phyloP scores from a whole-genome alignment of 2,329 filamentous ascomycete genomes.

The Knufia fluminis region DNA sequence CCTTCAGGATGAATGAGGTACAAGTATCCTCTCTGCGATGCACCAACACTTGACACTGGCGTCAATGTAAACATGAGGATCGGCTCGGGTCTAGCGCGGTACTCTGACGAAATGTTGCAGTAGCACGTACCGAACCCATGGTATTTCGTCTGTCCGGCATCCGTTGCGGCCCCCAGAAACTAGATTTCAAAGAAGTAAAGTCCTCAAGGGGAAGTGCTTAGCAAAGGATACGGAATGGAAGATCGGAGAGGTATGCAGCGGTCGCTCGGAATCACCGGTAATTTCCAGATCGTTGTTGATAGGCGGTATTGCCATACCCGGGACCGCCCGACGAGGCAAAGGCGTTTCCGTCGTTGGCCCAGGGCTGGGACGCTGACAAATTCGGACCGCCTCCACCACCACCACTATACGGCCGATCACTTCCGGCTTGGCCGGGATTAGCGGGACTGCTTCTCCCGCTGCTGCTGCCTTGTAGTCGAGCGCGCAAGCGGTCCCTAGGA shows the following conservation, averaged over 20 bases:
- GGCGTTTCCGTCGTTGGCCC: conserved; percentile 18
- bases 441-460: conserved; percentile 20
- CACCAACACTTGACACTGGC: too few species aligned
- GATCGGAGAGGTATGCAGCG: neutral
- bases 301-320: conserved; percentile 14
- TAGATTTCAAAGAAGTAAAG: too few species aligned
- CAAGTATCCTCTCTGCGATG: too few species aligned
- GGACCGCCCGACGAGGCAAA: conserved; percentile 12
- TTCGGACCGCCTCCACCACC: conserved; percentile 13
- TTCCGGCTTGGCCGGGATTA: neutral
- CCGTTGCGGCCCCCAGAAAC: too few species aligned
- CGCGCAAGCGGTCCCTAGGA: conserved; percentile 57
- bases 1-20: too few species aligned
- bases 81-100: too few species aligned
- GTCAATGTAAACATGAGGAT: too few species aligned
- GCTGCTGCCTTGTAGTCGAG: conserved; percentile 61
- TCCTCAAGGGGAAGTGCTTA: too few species aligned
- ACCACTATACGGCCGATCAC: neutral
- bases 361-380: conserved; percentile 22
- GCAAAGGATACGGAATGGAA: neutral
- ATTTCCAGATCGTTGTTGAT: conserved; percentile 19
- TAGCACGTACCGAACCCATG: too few species aligned
- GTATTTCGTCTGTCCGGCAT: too few species aligned
- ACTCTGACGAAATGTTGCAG: too few species aligned
- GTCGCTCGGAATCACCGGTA: conserved; percentile 14